phyloP scores from a whole-genome alignment of 2,329 filamentous ascomycete species.

The Epichloe glyceriae region DNA sequence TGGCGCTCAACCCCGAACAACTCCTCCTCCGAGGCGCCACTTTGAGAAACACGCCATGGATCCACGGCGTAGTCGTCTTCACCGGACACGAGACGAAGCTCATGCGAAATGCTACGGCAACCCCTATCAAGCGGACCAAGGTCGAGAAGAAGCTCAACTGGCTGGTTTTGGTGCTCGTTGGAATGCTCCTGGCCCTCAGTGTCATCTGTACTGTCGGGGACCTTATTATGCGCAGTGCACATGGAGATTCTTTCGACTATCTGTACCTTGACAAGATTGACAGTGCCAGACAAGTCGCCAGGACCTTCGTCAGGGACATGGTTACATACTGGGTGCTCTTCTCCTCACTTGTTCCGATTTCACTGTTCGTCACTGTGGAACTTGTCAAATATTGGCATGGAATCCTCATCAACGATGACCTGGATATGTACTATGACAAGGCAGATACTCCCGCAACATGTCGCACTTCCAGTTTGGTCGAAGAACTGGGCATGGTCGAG shows the following conservation, averaged over 20 bases:
- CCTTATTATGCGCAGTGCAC: conserved; percentile 59
- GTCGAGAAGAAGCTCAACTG: conserved; percentile 90
- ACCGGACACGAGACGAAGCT: conserved; percentile 91
- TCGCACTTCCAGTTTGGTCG: conserved; percentile 88
- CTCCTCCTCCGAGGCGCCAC: conserved; percentile 86
- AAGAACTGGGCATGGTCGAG: conserved; percentile 95
- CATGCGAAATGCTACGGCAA: conserved; percentile 95
- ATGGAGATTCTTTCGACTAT: conserved; percentile 53
- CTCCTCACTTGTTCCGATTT: conserved; percentile 92
- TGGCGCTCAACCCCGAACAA: conserved; percentile 83
- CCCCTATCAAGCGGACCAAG: conserved; percentile 94
- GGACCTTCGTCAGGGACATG: conserved; percentile 84
- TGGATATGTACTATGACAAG: conserved; percentile 95
- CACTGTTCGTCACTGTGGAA: conserved; percentile 93
- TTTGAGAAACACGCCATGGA: conserved; percentile 90
- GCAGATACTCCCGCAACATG: conserved; percentile 93
- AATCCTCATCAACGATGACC: conserved; percentile 92
- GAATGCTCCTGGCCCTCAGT: conserved; percentile 71
- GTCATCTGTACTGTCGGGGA: conserved; percentile 87
- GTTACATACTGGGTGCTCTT: conserved; percentile 98
- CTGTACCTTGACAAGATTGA: conserved; percentile 53
- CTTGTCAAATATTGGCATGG: conserved; percentile 97
- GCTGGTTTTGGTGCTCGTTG: conserved; percentile 81
- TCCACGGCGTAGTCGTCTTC: conserved; percentile 92
- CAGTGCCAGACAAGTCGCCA: conserved; percentile 40